Evolutionary conservation across 495 filamentous ascomycete species (phyloP).

Genomic region (Neurospora sublineolata): DNA sequence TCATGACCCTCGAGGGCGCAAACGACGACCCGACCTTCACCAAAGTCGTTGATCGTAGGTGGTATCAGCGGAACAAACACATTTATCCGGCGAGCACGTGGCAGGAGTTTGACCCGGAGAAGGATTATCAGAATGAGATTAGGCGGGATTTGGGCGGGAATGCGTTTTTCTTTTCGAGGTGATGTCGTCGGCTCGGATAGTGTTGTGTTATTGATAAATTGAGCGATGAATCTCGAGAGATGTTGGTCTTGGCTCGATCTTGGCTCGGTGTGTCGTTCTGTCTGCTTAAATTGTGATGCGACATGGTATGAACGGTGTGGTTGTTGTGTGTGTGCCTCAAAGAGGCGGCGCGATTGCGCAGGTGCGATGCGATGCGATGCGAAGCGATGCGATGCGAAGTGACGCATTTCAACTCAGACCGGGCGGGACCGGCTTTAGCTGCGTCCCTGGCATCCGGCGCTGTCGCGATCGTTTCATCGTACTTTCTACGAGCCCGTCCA

Average conservation of each 20-base stretch:
- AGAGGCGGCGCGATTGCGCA: neutral
- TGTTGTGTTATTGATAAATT: too few species aligned
- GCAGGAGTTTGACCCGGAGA: slow-evolving; percentile 86
- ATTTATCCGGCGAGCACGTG: slow-evolving; percentile 93
- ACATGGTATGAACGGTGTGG: neutral
- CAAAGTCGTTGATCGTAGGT: slow-evolving; percentile 89
- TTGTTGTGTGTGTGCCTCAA: neutral
- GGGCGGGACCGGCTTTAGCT: neutral
- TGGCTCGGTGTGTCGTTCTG: neutral
- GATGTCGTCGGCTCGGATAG: neutral
- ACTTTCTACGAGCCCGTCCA: too few species aligned
- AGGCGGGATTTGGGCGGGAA: slow-evolving; percentile 79
- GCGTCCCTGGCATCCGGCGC: neutral
- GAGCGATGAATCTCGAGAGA: neutral
- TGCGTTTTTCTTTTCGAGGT: slow-evolving; percentile 73
- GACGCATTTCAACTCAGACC: too few species aligned
- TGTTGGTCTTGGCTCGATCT: neutral
- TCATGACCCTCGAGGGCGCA: slow-evolving; percentile 55
- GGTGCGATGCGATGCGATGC: neutral
- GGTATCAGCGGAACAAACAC: slow-evolving; percentile 96
- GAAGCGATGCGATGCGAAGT: neutral
- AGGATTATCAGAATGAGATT: slow-evolving; percentile 72
- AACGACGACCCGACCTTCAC: slow-evolving; percentile 73
- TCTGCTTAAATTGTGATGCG: neutral
- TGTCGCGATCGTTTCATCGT: too few species aligned